Evolutionary conservation across 768 basidiomycete species (phyloP), one percentile per base, ranked within the genome.

Genomic region (Tylopilus rubrobrunneus): DNA sequence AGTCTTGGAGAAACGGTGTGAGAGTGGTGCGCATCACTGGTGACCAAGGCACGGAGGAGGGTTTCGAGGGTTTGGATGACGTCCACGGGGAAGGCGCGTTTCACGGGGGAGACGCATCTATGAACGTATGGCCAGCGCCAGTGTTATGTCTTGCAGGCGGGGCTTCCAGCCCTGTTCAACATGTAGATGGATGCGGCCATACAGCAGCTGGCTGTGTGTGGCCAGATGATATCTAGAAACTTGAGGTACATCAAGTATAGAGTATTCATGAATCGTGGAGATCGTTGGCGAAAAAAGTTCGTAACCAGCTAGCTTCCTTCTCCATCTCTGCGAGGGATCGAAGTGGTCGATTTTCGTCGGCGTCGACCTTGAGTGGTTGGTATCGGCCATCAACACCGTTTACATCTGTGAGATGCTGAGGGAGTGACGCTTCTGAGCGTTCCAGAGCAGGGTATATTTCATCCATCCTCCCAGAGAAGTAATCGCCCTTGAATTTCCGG

Each of bases 361-460:
- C 83, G 60, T 89, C 86, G 19, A 89, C 82, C 49, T 72, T 78
- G 28, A 87, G 65, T 7, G 73, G 68, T 49, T 69, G 63, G 51
- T 77, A 62, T 1, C 48, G 64, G n/a, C 53, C 59, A 33, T 64
- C 60, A n/a, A 49, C 34, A 17, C 51, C 46, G 2, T 53, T 53
- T 5, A 50, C 46, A 21, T 58, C 45, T 40, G 51, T 21, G 25
- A 84, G 56, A 28, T 81, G 71, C 14, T 64, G 68, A 1, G 75
- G 66, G 34, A 90, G 71, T 1, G 69, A 68, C 5, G 67, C 75
- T 70, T 91, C 88, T 6, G 80, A 75, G 2, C 69, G 70, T 67
- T 96, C 93, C 14, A 98, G 68, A 2, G 78, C 84, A 4, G 87
- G 88, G 70, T 97, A 92, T 40, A 92, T 69, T n/a, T 81, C 82